A percentile compares a stretch with the other conserved stretches of the same genome.
Conservation (phyloP, 2,329 filamentous ascomycete genomes). For the Fusarium chaquense region DNA sequence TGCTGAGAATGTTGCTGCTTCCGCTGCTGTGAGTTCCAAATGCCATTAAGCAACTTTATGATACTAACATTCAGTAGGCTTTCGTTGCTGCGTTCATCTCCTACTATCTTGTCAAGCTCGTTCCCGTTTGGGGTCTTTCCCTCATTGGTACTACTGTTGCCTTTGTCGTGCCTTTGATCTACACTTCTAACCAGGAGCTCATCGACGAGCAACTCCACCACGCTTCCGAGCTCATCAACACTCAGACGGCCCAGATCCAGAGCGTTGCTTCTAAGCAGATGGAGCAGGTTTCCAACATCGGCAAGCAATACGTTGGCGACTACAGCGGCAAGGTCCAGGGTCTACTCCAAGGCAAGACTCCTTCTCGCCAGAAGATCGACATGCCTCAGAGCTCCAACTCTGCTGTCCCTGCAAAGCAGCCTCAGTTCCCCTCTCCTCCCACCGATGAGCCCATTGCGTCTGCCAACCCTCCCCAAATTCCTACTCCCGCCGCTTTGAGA, state of each 20-base stretch:
- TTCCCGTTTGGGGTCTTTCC: constrained; percentile 76
- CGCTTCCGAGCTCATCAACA: constrained; percentile 68
- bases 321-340: constrained; percentile 76
- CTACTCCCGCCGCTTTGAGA: constrained; percentile 45
- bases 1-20: constrained; percentile 73
- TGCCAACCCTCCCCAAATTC: constrained; percentile 29
- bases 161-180: constrained; percentile 73
- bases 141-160: constrained; percentile 69
- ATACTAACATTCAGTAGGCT: constrained; percentile 58
- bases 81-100: constrained; percentile 72
- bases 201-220: constrained; percentile 73
- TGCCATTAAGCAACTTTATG: neutral
- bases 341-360: constrained; percentile 65
- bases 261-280: constrained; percentile 73
- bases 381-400: constrained; percentile 49
- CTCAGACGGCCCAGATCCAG: constrained; percentile 73
- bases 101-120: constrained; percentile 76
- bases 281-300: constrained; percentile 69
- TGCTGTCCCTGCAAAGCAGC: constrained; percentile 43
- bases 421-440: constrained; percentile 54
- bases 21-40: constrained; percentile 65
- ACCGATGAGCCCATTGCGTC: constrained; percentile 53
- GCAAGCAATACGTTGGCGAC: constrained; percentile 76
- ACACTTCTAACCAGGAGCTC: constrained; percentile 75
- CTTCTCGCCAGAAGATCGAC: constrained; percentile 57